Evolutionary conservation across 805 yeast species (phyloP).

Genomic region (Blastobotrys attinorum): DNA sequence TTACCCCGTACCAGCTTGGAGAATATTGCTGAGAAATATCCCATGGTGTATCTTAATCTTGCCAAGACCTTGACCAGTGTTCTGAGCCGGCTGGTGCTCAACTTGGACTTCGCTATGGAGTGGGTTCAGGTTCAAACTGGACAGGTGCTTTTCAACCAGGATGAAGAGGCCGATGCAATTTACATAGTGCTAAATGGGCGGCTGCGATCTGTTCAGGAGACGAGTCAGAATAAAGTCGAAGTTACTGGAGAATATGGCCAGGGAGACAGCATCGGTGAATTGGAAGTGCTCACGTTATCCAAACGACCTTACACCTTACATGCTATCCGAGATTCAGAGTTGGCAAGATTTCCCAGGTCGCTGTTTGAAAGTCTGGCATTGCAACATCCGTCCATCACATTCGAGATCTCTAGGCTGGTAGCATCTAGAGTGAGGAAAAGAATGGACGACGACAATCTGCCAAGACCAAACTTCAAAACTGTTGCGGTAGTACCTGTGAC

Average conservation of each 20-base stretch:
- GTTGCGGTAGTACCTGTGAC: constrained; percentile 77
- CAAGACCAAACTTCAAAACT: constrained; percentile 49
- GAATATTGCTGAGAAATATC: constrained; percentile 62
- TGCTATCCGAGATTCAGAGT: constrained; percentile 88
- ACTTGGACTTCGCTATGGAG: constrained; percentile 85
- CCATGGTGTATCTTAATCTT: constrained; percentile 65
- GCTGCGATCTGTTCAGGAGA: constrained; percentile 49
- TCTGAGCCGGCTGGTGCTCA: constrained; percentile 56
- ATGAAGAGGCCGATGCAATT: constrained; percentile 83
- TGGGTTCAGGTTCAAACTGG: constrained; percentile 94
- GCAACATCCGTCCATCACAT: constrained; percentile 83
- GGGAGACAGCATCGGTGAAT: constrained; percentile 91
- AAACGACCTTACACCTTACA: constrained; percentile 61
- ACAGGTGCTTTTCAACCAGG: constrained; percentile 67
- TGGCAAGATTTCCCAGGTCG: constrained; percentile 87
- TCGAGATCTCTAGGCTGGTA: constrained; percentile 79
- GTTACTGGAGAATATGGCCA: constrained; percentile 77
- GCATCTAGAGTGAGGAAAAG: constrained; percentile 43
- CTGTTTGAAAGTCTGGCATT: constrained; percentile 78
- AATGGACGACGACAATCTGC: constrained; percentile 6
- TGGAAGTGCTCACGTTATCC: constrained; percentile 82
- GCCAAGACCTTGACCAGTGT: constrained; percentile 67
- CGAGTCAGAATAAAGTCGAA: too few species aligned
- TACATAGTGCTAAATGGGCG: constrained; percentile 87
- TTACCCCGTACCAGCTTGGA: constrained; percentile 58